Conservation (phyloP, 495 filamentous ascomycete species). For the Hypomontagnella monticulosa region DNA sequence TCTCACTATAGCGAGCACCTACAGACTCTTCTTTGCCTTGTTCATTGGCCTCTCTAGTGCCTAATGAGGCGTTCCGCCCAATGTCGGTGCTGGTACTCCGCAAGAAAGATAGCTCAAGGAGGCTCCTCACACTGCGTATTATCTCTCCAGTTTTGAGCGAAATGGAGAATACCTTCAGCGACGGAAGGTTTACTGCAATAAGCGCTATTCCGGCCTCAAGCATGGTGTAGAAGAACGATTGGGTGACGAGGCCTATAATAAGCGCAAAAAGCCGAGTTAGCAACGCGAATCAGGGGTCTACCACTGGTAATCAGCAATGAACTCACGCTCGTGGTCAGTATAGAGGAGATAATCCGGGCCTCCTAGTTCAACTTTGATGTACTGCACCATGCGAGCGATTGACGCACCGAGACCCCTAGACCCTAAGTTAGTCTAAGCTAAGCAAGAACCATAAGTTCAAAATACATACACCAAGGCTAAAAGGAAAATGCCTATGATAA, state of each 20-base stretch:
- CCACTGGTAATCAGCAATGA: background rate
- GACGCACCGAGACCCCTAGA: slow-evolving; percentile 1
- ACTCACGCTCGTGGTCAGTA: slow-evolving; percentile 23
- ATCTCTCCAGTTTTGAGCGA: slow-evolving; percentile 16
- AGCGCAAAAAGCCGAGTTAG: background rate
- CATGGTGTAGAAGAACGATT: slow-evolving; percentile 31
- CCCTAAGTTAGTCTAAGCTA: no score
- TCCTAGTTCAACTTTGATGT: slow-evolving; percentile 26
- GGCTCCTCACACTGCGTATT: slow-evolving; percentile 4
- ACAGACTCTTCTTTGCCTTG: no score
- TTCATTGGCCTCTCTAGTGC: no score
- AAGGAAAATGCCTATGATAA: slow-evolving; percentile 22
- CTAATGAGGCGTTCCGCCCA: no score
- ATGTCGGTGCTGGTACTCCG: no score
- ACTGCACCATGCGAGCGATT: slow-evolving; percentile 27
- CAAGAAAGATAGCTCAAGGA: no score
- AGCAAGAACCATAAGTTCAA: no score
- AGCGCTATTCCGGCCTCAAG: slow-evolving; percentile 23
- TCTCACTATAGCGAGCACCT: no score
- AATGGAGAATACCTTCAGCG: slow-evolving; percentile 16
- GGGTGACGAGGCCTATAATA: slow-evolving; percentile 17
- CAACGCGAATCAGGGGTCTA: background rate
- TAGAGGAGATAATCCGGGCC: slow-evolving; percentile 23
- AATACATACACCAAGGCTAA: slow-evolving; percentile 13
- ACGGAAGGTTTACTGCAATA: slow-evolving; percentile 36